phyloP scores from a whole-genome alignment of 352 stramenopile genomes.

The Achlya hypogyna region DNA sequence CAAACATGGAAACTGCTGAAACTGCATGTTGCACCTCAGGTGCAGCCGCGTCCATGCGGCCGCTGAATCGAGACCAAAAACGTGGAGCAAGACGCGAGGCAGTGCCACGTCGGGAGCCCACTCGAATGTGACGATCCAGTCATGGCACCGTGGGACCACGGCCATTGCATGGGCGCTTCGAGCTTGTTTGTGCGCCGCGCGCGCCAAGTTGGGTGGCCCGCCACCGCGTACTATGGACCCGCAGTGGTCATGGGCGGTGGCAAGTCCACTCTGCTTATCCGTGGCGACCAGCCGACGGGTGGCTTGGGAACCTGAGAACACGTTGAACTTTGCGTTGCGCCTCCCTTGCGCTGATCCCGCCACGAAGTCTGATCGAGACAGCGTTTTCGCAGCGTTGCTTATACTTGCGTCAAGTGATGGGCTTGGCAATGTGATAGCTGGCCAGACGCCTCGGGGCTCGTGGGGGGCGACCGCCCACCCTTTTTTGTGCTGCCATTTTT shows the following conservation, averaged over 20 bases:
- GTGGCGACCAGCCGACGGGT: no score
- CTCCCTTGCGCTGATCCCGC: no score
- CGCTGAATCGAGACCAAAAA: no score
- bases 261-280: no score
- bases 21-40: no score
- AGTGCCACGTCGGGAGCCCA: background rate
- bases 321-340: no score
- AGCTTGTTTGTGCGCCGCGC: background rate
- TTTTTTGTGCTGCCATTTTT: no score
- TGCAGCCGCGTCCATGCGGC: background rate
- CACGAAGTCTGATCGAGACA: no score
- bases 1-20: no score
- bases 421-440: background rate
- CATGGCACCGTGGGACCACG: background rate
- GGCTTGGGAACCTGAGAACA: no score
- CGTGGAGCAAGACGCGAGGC: background rate
- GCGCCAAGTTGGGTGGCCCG: background rate
- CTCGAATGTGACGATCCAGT: background rate
- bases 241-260: background rate
- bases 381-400: constrained; percentile 7
- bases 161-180: background rate
- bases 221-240: background rate
- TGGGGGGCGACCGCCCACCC: background rate
- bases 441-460: background rate
- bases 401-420: constrained; percentile 2